Conservation (phyloP, 352 stramenopile genomes). For the Globisporangium perplexum region DNA sequence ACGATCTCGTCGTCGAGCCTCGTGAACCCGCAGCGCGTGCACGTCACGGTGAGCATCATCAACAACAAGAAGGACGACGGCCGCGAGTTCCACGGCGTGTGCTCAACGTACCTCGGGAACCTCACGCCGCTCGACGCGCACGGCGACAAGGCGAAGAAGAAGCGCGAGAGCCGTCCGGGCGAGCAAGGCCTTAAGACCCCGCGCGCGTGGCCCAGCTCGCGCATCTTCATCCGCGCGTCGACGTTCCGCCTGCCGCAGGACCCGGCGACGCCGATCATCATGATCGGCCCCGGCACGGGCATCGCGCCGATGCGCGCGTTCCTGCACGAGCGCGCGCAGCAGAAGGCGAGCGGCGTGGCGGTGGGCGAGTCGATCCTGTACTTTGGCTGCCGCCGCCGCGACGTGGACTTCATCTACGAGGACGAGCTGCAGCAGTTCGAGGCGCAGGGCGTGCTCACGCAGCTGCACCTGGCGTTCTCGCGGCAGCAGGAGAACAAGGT, state of each 20-base stretch:
- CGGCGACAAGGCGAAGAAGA: constrained; percentile 58
- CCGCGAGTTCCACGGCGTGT: constrained; percentile 91
- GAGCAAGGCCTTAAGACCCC: constrained; percentile 68
- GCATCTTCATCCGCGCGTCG: constrained; percentile 93
- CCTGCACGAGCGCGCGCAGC: constrained; percentile 91
- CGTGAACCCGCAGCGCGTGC: constrained; percentile 88
- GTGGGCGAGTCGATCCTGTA: constrained; percentile 92
- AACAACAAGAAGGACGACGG: constrained; percentile 66
- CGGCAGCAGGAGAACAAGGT: constrained; percentile 93
- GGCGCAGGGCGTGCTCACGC: constrained; percentile 77
- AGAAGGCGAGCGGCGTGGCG: constrained; percentile 40
- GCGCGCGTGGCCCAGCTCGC: constrained; percentile 60
- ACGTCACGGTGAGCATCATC: constrained; percentile 94
- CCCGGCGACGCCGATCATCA: constrained; percentile 88
- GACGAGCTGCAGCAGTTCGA: constrained; percentile 90
- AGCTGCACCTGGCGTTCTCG: constrained; percentile 94
- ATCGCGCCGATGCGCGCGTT: constrained; percentile 97
- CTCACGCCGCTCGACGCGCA: constrained; percentile 41
- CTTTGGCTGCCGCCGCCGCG: constrained; percentile 83
- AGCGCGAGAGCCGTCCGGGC: constrained; percentile 59
- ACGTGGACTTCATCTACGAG: constrained; percentile 89
- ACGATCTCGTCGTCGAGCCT: constrained; percentile 96
- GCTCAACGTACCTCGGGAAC: constrained; percentile 88
- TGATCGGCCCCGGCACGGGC: constrained; percentile 95
- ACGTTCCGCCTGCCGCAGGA: constrained; percentile 93